A percentile compares a stretch with the other conserved stretches of the same genome.
Evolutionary conservation across 345 rosid species (phyloP).

Genomic region (Eucalyptus polybractea): DNA sequence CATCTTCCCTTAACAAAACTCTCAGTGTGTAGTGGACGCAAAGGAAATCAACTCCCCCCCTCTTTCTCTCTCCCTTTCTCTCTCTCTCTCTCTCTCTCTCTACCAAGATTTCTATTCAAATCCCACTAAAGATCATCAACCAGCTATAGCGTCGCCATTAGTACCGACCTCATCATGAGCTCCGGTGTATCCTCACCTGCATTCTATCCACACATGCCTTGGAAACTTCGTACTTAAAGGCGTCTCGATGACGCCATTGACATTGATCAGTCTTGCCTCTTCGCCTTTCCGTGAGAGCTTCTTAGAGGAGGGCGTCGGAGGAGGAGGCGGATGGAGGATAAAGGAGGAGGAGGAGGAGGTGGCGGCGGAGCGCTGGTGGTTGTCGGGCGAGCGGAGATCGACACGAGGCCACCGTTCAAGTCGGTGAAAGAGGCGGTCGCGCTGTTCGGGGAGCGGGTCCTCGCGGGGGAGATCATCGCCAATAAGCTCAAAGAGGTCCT

Average conservation of each 20-base stretch:
- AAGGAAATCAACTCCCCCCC: not conserved
- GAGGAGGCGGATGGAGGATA: not conserved
- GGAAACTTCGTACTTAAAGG: not conserved
- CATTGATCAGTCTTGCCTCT: not conserved
- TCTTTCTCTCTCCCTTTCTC: not conserved
- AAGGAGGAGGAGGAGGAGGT: not conserved
- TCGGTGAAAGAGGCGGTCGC: constrained; percentile 72
- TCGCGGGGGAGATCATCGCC: constrained; percentile 46
- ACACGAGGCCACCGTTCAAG: constrained; percentile 59
- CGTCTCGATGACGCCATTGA: not conserved
- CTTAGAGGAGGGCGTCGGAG: not conserved
- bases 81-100: not conserved
- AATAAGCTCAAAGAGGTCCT: constrained; percentile 34
- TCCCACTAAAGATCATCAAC: not conserved
- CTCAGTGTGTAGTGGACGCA: constrained; percentile 50
- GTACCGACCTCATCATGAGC: not conserved
- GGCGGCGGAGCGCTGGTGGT: not conserved
- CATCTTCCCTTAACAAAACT: not conserved
- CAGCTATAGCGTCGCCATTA: not conserved
- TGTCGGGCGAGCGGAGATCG: constrained; percentile 50
- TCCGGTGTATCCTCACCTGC: not conserved
- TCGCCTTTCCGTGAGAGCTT: not conserved
- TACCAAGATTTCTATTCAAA: not conserved
- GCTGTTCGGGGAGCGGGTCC: constrained; percentile 53
- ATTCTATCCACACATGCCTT: not conserved